Conservation (phyloP, 441 rosid species). For the California macrophylla region DNA sequence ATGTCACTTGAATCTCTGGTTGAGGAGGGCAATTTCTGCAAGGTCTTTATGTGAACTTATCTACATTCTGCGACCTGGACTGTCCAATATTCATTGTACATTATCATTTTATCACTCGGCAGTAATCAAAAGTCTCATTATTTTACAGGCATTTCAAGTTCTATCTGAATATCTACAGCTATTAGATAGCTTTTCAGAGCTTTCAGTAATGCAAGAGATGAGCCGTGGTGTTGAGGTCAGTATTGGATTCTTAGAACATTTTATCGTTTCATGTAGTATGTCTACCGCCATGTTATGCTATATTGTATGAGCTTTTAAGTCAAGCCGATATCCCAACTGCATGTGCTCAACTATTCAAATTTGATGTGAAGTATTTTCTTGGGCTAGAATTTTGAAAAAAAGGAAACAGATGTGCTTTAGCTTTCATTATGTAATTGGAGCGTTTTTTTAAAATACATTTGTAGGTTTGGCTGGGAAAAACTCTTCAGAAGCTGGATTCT, state of each 20-base stretch:
- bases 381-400: conserved; percentile 10
- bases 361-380: neutral
- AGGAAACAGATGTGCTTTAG: conserved; percentile 2
- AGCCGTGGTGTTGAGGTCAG: conserved; percentile 91
- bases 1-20: conserved; percentile 69
- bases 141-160: conserved; percentile 87
- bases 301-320: neutral
- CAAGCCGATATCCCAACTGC: neutral
- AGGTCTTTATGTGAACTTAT: conserved; percentile 35
- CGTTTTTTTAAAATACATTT: conserved; percentile 23
- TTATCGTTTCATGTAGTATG: neutral
- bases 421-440: conserved; percentile 19
- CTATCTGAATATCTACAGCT: conserved; percentile 92
- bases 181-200: conserved; percentile 78
- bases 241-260: conserved; percentile 11
- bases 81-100: conserved; percentile 8
- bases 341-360: neutral
- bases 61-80: conserved; percentile 1
- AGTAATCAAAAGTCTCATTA: conserved; percentile 17
- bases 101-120: conserved; percentile 12
- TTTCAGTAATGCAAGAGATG: conserved; percentile 89
- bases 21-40: conserved; percentile 87
- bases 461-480: conserved; percentile 95
- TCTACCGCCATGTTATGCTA: neutral
- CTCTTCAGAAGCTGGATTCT: conserved; percentile 95